phyloP scores from a whole-genome alignment of 257 asterid species.

The Nemophila menziesii region DNA sequence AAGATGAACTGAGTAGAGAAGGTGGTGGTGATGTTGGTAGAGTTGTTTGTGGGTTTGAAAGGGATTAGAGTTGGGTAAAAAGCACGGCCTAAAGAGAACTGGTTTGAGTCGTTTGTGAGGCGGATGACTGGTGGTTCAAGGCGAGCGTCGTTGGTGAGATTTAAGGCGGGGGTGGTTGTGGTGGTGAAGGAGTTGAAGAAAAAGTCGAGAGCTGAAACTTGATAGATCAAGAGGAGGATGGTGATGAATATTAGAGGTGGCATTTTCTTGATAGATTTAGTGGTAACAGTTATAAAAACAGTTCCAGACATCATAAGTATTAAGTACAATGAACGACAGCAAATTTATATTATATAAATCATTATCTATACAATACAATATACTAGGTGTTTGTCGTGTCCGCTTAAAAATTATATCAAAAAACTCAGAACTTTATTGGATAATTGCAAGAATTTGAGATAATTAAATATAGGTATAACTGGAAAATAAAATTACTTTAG shows the following conservation, averaged over 20 bases:
- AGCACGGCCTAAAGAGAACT: constrained; percentile 49
- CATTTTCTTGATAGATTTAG: too few relatives aligned
- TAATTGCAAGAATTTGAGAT: too few relatives aligned
- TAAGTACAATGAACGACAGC: too few relatives aligned
- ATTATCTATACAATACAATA: too few relatives aligned
- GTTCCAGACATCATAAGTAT: too few relatives aligned
- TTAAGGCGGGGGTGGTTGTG: constrained; percentile 19
- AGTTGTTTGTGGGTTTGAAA: constrained; percentile 21
- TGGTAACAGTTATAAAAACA: too few relatives aligned
- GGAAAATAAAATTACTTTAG: too few relatives aligned
- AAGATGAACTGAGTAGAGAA: constrained; percentile 73
- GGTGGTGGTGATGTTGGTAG: constrained; percentile 34
- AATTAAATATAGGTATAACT: too few relatives aligned
- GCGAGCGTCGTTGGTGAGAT: constrained; percentile 46
- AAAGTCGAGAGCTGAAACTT: constrained; percentile 38
- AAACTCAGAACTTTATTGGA: too few relatives aligned
- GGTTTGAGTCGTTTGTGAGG: constrained; percentile 56
- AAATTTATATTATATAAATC: too few relatives aligned
- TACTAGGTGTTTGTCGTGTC: too few relatives aligned
- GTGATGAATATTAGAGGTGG: not conserved
- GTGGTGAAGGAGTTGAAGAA: constrained; percentile 52
- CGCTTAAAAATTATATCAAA: too few relatives aligned
- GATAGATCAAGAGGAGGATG: constrained; percentile 3
- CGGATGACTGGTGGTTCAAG: constrained; percentile 65
- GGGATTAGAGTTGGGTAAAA: constrained; percentile 40